Conservation (phyloP, 768 basidiomycete species). For the Xerocomellus dryophilus region DNA sequence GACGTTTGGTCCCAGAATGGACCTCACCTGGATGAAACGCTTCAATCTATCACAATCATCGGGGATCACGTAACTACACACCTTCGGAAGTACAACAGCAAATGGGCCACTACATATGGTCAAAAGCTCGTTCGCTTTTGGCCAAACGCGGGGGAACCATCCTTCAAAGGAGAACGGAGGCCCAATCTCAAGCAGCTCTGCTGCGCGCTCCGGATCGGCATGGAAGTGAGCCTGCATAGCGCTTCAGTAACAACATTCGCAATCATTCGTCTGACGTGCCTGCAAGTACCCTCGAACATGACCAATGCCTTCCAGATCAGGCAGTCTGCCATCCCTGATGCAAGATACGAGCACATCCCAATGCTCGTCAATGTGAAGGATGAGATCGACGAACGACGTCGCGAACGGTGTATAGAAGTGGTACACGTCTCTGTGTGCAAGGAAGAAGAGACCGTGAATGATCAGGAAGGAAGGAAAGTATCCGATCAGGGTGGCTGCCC, state of each 20-base stretch:
- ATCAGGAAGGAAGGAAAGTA: constrained; percentile 16
- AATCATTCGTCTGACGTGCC: background rate
- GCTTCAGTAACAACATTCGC: background rate
- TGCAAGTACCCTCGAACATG: constrained; percentile 14
- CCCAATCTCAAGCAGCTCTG: constrained; percentile 13
- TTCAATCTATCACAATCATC: background rate
- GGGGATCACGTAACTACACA: background rate
- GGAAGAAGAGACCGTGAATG: constrained; percentile 24
- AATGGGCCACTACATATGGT: constrained; percentile 12
- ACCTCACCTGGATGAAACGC: constrained; percentile 6
- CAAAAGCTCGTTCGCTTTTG: background rate
- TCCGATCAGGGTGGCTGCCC: constrained; percentile 13
- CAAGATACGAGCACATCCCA: constrained; percentile 18
- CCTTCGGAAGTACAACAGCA: constrained; percentile 12
- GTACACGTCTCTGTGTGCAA: constrained; percentile 2
- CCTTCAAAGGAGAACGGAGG: constrained; percentile 11
- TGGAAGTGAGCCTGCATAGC: constrained; percentile 6
- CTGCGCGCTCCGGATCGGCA: constrained; percentile 15
- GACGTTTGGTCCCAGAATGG: constrained; percentile 11
- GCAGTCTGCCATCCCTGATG: constrained; percentile 13
- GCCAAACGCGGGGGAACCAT: constrained; percentile 19
- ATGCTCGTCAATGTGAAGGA: constrained; percentile 14
- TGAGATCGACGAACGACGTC: constrained; percentile 10
- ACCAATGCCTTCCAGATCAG: constrained; percentile 12
- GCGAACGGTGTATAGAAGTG: background rate